A percentile compares a stretch with the other conserved stretches of the same genome.
phyloP scores from a whole-genome alignment of 2,329 filamentous ascomycete genomes.

The Sordariomycetes sp. region DNA sequence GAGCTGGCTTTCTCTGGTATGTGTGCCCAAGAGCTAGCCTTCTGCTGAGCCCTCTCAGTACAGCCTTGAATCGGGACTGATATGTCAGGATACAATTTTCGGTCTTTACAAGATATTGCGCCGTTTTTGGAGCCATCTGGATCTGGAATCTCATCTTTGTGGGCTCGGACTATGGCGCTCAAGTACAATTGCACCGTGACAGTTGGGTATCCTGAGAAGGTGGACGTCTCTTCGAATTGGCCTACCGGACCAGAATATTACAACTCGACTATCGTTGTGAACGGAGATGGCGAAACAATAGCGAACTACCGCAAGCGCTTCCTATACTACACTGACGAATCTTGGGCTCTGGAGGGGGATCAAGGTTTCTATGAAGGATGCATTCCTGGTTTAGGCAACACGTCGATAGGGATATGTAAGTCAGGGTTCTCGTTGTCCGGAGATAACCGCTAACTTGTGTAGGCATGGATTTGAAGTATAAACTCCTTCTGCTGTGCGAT shows the following conservation, averaged over 20 bases:
- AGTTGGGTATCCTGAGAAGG: slow-evolving; percentile 67
- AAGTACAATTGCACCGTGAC: slow-evolving; percentile 59
- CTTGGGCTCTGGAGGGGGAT: slow-evolving; percentile 52
- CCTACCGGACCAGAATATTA: slow-evolving; percentile 44
- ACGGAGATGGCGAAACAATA: slow-evolving; percentile 47
- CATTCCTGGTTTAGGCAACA: slow-evolving; percentile 38
- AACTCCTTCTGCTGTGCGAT: too few species aligned
- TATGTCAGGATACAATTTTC: slow-evolving; percentile 71
- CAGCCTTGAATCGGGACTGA: too few species aligned
- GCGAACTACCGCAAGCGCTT: slow-evolving; percentile 53
- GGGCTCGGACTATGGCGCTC: slow-evolving; percentile 59
- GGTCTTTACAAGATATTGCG: slow-evolving; percentile 54
- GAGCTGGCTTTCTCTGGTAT: slow-evolving; percentile 68
- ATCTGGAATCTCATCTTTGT: slow-evolving; percentile 58
- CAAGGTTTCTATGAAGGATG: slow-evolving; percentile 38
- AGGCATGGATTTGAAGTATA: slow-evolving; percentile 61
- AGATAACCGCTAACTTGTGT: too few species aligned
- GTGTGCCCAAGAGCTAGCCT: too few species aligned
- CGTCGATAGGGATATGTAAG: slow-evolving; percentile 54
- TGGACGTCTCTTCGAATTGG: slow-evolving; percentile 39
- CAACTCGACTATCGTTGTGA: slow-evolving; percentile 45
- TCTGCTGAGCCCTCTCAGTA: too few species aligned
- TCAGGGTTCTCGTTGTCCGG: too few species aligned
- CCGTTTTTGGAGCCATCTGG: slow-evolving; percentile 60
- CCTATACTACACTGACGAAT: slow-evolving; percentile 51